Evolutionary conservation across 768 basidiomycete species (phyloP).

Genomic region (Leucosporidium scottii): DNA sequence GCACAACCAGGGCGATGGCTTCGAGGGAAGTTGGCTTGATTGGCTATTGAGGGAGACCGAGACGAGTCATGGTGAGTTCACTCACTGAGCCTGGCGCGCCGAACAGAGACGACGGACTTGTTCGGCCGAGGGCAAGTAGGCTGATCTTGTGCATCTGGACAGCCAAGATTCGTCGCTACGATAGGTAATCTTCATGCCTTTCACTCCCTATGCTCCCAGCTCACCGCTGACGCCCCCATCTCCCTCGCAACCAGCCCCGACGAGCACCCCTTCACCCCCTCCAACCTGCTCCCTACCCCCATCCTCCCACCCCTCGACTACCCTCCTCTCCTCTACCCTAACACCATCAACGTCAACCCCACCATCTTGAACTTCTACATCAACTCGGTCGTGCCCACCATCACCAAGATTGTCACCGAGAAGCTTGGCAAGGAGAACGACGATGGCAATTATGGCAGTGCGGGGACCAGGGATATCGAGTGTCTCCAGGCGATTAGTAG

Average conservation of each 20-base stretch:
- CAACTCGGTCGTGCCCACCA: conserved; percentile 75
- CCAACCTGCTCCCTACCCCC: conserved; percentile 64
- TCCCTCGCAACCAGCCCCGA: conserved; percentile 62
- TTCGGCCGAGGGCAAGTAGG: neutral
- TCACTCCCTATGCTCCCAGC: neutral
- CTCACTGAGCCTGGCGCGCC: neutral
- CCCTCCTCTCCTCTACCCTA: conserved; percentile 70
- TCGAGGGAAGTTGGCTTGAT: conserved; percentile 84
- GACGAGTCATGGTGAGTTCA: conserved; percentile 78
- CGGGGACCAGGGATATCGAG: conserved; percentile 89
- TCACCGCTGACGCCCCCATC: neutral
- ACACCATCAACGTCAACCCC: conserved; percentile 68
- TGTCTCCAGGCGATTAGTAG: conserved; percentile 96
- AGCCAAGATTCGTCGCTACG: conserved; percentile 94
- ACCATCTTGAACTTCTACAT: conserved; percentile 87
- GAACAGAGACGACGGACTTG: neutral
- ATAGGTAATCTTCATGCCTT: conserved; percentile 54
- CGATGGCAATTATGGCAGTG: conserved; percentile 97
- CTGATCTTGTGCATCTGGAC: conserved; percentile 2
- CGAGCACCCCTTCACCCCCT: conserved; percentile 85
- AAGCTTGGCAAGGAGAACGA: conserved; percentile 61
- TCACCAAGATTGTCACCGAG: conserved; percentile 66
- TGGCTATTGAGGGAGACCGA: conserved; percentile 97
- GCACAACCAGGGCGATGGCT: conserved; percentile 52
- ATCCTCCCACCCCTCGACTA: conserved; percentile 66